Base-by-base conservation (phyloP, 2,329 filamentous ascomycete genomes). In the Paracorniculantispora psalliotae region DNA sequence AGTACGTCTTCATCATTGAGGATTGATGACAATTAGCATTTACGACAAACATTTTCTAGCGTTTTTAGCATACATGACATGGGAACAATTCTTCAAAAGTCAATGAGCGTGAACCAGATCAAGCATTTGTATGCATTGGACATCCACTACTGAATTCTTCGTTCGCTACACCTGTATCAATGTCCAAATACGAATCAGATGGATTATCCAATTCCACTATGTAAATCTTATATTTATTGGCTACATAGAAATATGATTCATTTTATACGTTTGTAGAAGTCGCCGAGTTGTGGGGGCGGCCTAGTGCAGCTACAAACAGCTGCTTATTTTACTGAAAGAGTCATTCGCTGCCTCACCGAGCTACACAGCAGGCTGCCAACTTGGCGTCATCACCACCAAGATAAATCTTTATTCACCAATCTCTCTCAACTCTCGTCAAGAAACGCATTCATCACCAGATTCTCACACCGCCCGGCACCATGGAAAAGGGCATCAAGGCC, bases 1-100 rank as follows among this genome's bases (percentile, higher is more conserved):
- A 67, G 44, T 67, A 66, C 56, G 59, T 61, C 26, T 55, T 63
- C 35, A 26, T 57, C 3, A 57, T 59, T 41, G 57, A 54, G 39
- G 50, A 61, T 26, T 55, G 21, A 44, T 43, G 2, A 37, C 21
- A 33, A 26, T 47, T 26, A 28, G 19, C 13, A 12, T 51, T 4
- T 1, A 25, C 33, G 12, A 25, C 30, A 51, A 9, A 37, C 33
- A 37, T 15, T 43, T 53, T 30, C 17, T 53, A 33, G 37, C 23
- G 21, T 28, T 43, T 37, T 9, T 50, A 33, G 30, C 30, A 33
- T 50, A 37, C 12, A 33, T 33, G 7, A 33, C 12, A 33, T 33
- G 30, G 30, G 7, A 33, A 15, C 33, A 37, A 15, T 37, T 37
- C 33, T 7, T 33, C 30, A 37, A 13, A 13, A 37, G 12, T 15